phyloP scores from a whole-genome alignment of 805 yeast species.

The Teunomyces tritomae region DNA sequence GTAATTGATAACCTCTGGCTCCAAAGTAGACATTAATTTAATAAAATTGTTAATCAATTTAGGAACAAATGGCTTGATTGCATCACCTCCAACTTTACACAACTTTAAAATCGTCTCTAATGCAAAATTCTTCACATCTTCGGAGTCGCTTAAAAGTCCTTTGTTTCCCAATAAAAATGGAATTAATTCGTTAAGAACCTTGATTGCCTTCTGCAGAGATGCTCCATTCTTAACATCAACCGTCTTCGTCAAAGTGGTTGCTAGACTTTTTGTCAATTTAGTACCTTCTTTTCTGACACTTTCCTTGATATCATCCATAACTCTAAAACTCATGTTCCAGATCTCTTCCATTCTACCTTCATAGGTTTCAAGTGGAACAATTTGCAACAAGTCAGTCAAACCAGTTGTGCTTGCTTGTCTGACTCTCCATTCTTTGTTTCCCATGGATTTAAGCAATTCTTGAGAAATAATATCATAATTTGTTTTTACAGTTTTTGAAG shows the following conservation, averaged over 20 bases:
- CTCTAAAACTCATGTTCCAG: conserved; percentile 87
- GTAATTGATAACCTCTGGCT: conserved; percentile 87
- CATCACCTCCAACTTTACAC: conserved; percentile 58
- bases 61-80: conserved; percentile 67
- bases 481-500: conserved; percentile 50
- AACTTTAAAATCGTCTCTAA: conserved; percentile 70
- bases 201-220: conserved; percentile 40
- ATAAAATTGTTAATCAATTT: conserved; percentile 66
- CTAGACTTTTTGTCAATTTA: conserved; percentile 61
- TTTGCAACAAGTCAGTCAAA: conserved; percentile 63
- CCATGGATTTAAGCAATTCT: conserved; percentile 68
- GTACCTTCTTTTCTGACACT: conserved; percentile 84
- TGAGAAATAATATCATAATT: conserved; percentile 58
- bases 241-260: conserved; percentile 58
- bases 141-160: conserved; percentile 82
- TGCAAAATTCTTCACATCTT: conserved; percentile 76
- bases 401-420: conserved; percentile 85
- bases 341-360: conserved; percentile 56
- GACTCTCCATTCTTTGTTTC: conserved; percentile 87
- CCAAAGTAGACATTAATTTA: conserved; percentile 76
- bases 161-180: conserved; percentile 78
- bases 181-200: conserved; percentile 54
- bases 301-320: conserved; percentile 91
- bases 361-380: conserved; percentile 53
- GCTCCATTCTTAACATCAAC: conserved; percentile 46